These are phyloP conservation scores for Aspergillus sp. DNA, from an alignment of 2,329 filamentous ascomycete species.

Conservation along the genomic window DNA sequence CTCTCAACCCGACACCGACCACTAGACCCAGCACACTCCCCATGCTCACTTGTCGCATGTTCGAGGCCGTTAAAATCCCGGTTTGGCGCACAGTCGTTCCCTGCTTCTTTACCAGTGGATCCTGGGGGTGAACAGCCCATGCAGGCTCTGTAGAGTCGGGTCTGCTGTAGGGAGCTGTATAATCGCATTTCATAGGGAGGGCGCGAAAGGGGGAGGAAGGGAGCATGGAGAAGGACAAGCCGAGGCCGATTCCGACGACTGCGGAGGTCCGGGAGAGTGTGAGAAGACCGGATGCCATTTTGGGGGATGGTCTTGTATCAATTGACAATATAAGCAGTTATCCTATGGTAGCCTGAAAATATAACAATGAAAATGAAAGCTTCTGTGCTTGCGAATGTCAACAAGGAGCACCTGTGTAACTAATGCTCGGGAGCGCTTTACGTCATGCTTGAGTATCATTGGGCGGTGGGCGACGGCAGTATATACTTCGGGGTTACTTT, in stretches of 20 bases:
- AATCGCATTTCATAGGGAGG: slow-evolving; percentile 40
- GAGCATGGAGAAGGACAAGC: slow-evolving; percentile 34
- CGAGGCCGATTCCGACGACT: slow-evolving; percentile 36
- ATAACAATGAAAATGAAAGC: background rate
- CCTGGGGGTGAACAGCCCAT: slow-evolving; percentile 28
- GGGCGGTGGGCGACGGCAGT: slow-evolving; percentile 1
- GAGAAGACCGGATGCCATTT: slow-evolving; percentile 28
- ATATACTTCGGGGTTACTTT: background rate
- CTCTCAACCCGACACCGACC: slow-evolving; percentile 43
- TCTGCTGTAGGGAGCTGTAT: slow-evolving; percentile 26
- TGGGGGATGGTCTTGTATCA: slow-evolving; percentile 3
- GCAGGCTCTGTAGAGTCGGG: slow-evolving; percentile 21
- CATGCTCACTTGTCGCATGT: slow-evolving; percentile 46
- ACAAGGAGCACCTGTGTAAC: background rate
- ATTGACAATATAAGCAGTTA: slow-evolving; percentile 5
- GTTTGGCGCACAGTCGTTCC: slow-evolving; percentile 12
- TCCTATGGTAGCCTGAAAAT: background rate
- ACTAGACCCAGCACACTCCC: slow-evolving; percentile 47
- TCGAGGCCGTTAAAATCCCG: slow-evolving; percentile 32
- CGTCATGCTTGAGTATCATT: background rate
- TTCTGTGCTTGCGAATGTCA: background rate
- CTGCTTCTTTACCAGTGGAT: slow-evolving; percentile 27
- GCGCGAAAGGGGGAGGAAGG: slow-evolving; percentile 36
- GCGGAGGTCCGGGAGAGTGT: slow-evolving; percentile 26
- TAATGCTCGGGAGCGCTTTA: background rate